A percentile compares a stretch with the other conserved stretches of the same genome.
These are phyloP conservation scores for Xylariaceae sp. DNA, from an alignment of 2,329 filamentous ascomycete genomes.

Conservation along the genomic window DNA sequence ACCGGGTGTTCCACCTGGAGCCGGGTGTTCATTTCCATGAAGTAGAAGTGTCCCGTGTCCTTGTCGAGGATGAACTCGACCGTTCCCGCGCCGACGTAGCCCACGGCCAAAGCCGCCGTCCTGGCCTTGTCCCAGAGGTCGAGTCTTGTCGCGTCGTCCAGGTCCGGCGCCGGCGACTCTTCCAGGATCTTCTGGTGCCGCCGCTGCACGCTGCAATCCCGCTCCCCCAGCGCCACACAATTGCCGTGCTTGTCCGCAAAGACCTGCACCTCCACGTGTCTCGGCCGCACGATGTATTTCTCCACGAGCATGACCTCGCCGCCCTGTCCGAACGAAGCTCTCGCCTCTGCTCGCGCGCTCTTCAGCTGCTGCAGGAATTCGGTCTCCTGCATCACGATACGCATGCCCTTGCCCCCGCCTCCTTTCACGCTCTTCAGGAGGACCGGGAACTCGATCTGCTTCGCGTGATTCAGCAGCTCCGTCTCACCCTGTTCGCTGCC, in stretches of 20 bases:
- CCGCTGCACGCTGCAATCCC: conserved; percentile 86
- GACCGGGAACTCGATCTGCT: conserved; percentile 69
- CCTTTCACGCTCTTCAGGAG: conserved; percentile 80
- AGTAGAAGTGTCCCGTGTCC: conserved; percentile 78
- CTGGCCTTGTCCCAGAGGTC: conserved; percentile 69
- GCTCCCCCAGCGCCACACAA: conserved; percentile 81
- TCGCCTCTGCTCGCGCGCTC: conserved; percentile 74
- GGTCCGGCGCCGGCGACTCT: conserved; percentile 78
- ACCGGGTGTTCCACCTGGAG: conserved; percentile 97
- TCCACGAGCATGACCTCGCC: conserved; percentile 83
- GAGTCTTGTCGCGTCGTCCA: conserved; percentile 59
- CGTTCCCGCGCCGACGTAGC: conserved; percentile 88
- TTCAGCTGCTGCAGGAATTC: conserved; percentile 73
- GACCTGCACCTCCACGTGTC: conserved; percentile 89
- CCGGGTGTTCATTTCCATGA: conserved; percentile 83
- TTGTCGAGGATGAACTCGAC: conserved; percentile 91
- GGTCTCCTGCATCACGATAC: conserved; percentile 68
- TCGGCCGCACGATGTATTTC: conserved; percentile 75
- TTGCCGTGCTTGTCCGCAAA: conserved; percentile 82
- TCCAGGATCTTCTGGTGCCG: conserved; percentile 91
- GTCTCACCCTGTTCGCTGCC: conserved; percentile 75
- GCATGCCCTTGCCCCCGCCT: conserved; percentile 83
- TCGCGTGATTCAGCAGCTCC: conserved; percentile 68
- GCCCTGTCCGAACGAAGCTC: conserved; percentile 79
- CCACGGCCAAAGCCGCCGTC: conserved; percentile 71